Base-by-base conservation (phyloP, 2,329 filamentous ascomycete genomes). In the Neonectria punicea region DNA sequence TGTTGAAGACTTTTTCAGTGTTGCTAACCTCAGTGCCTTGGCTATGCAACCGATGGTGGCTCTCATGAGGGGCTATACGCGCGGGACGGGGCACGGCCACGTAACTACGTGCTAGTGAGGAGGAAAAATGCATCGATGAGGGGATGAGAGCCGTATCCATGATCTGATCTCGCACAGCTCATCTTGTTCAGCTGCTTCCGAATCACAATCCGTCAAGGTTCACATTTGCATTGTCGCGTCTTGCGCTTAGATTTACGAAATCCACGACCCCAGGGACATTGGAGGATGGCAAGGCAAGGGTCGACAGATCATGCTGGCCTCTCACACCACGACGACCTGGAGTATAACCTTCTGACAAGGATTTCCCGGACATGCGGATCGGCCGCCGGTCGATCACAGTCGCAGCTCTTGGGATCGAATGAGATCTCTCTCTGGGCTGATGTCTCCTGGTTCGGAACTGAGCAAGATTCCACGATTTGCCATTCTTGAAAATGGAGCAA, bases 1-100 rank as follows among this genome's bases (percentile, higher is more conserved):
- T 62, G 56, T 53, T 61, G 59, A 70, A 72, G 63, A 66, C 46
- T 67, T 68, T 71, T 70, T 74, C 65, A 62, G 41, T 53, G 25
- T 6, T 39, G 28, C 36, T 51, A 36, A 9, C 34, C 25, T 51
- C 58, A 18, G 53, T 58, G 20, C 58, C 53, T 58, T 54, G 39
- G 39, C 58, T 34, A 50, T 22, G 43, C 50, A 51, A 25, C 41
- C 16, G 44, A 34, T 20, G 34, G 34, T 44, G 28, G 55, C 18
- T 34, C 59, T 53, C 20, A 28, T 53, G 59, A 50, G 16, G 34
- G 49, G 55, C 59, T 67, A 56, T 71, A 56, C 58, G 41, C 44
- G 60, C 25, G 47, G 63, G 60, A 63, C 44, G 39, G 36, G 49
- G 49, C 20, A 53, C 6, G n/a, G 46, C 34, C 34, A 36, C 34